A percentile compares a stretch with the other conserved stretches of the same genome.
These are phyloP conservation scores for Auxenochlorella pyrenoidosa DNA, from an alignment of 139 green algal species.

Conservation along the genomic window DNA sequence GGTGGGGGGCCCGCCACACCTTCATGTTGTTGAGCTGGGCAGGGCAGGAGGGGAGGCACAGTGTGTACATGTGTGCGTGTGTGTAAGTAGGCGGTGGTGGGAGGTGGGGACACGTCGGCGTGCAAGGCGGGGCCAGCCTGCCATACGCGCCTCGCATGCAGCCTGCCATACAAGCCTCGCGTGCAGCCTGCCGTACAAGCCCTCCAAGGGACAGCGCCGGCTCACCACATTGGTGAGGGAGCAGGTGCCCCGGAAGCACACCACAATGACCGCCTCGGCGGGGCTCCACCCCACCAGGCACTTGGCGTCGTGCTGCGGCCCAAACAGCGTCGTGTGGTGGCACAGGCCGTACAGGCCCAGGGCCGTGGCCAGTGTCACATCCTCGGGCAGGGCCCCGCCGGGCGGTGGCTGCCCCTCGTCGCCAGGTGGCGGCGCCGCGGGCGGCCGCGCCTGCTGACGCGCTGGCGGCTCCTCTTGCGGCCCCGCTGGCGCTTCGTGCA, in stretches of 20 bases:
- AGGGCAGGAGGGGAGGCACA: neutral
- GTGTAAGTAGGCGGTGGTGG: too few species aligned
- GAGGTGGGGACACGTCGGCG: too few species aligned
- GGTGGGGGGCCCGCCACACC: slow-evolving; percentile 26
- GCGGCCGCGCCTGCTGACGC: neutral
- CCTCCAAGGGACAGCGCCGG: too few species aligned
- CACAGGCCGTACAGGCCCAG: slow-evolving; percentile 12
- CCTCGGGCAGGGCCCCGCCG: too few species aligned
- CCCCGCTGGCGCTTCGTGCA: too few species aligned
- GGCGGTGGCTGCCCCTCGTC: too few species aligned
- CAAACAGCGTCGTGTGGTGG: neutral
- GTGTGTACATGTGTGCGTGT: neutral
- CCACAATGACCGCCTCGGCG: neutral
- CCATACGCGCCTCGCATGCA: too few species aligned
- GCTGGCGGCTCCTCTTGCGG: neutral
- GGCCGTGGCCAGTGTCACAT: neutral
- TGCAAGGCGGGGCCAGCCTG: too few species aligned
- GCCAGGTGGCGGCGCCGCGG: too few species aligned
- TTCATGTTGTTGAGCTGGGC: slow-evolving; percentile 13
- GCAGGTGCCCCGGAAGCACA: slow-evolving; percentile 10
- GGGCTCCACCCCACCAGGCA: slow-evolving; percentile 17
- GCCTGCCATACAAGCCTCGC: too few species aligned
- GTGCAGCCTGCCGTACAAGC: too few species aligned
- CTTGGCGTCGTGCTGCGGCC: slow-evolving; percentile 21
- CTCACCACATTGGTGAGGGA: slow-evolving; percentile 15